phyloP scores from a whole-genome alignment of 345 rosid species.

The Brassica nigra region DNA sequence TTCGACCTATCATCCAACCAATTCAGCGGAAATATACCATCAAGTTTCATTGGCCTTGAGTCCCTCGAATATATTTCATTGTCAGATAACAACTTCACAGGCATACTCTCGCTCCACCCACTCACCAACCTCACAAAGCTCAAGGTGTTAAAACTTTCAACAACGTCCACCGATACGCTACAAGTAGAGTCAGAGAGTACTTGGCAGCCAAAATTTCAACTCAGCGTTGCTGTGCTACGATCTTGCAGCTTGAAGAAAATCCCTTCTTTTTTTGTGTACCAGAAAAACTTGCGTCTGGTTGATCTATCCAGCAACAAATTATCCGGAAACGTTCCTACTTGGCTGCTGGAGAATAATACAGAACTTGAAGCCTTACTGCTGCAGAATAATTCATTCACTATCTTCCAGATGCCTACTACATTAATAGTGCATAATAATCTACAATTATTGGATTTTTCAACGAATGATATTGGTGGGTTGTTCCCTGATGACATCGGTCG shows the following conservation, averaged over 20 bases:
- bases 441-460: neutral
- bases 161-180: neutral
- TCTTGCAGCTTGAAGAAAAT: neutral
- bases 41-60: neutral
- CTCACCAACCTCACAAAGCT: neutral
- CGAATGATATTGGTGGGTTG: neutral
- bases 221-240: neutral
- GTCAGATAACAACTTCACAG: neutral
- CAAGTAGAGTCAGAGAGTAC: neutral
- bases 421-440: neutral
- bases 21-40: neutral
- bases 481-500: neutral
- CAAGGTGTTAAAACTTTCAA: neutral
- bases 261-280: neutral
- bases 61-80: neutral
- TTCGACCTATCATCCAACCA: neutral
- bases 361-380: neutral
- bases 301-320: neutral
- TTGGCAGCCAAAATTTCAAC: neutral
- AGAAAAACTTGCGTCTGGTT: neutral
- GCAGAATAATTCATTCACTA: neutral
- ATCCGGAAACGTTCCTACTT: neutral
- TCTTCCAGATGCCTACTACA: neutral
- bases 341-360: neutral
- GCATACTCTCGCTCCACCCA: neutral